These are phyloP conservation scores for Plasmodium vivax DNA, from an alignment of 169 alveolate genomes.

Conservation along the genomic window DNA sequence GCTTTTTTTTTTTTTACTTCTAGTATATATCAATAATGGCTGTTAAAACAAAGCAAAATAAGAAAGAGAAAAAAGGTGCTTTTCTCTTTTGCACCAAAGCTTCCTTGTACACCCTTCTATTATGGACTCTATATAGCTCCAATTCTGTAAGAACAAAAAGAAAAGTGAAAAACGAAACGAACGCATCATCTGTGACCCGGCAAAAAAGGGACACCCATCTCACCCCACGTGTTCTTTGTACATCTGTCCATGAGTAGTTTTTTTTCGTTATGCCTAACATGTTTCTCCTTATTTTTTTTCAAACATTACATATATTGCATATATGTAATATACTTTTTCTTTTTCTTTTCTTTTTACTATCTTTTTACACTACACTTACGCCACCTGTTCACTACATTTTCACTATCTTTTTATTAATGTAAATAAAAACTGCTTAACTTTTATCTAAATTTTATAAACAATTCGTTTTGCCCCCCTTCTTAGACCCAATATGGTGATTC, in stretches of 20 bases:
- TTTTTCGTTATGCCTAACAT: not conserved
- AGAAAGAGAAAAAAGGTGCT: not conserved
- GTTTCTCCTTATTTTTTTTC: not conserved
- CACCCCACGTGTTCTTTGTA: not conserved
- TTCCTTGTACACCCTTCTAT: not conserved
- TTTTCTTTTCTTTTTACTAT: not conserved
- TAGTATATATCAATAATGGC: not conserved
- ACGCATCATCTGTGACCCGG: not conserved
- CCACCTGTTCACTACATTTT: not conserved
- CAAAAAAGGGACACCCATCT: not conserved
- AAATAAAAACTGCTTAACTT: not conserved
- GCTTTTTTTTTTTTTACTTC: not conserved
- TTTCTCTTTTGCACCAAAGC: not conserved
- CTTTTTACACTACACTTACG: no score
- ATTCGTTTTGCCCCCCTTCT: not conserved
- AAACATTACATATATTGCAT: no score
- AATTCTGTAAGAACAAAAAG: not conserved
- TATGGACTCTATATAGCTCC: not conserved
- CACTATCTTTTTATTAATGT: not conserved
- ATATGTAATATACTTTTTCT: not conserved
- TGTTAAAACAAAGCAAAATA: not conserved
- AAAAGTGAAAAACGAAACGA: not conserved
- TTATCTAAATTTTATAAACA: not conserved
- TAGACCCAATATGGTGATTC: not conserved
- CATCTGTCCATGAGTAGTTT: not conserved